A percentile compares a stretch with the other conserved stretches of the same genome.
phyloP scores from a whole-genome alignment of 495 filamentous ascomycete species.

The Tuber brumale region DNA sequence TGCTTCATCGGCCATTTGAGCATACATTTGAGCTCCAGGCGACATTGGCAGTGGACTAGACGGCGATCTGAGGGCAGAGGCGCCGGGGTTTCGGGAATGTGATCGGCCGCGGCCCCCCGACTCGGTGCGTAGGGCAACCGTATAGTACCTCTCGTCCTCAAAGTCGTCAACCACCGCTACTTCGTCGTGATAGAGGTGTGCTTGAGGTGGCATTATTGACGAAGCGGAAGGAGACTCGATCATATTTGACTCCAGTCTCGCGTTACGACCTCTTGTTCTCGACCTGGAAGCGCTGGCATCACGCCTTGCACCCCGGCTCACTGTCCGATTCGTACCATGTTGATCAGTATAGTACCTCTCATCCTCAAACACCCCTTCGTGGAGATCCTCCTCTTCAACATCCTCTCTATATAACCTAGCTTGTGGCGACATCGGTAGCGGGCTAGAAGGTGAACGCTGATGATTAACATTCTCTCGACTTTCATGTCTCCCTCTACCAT shows the following conservation, averaged over 20 bases:
- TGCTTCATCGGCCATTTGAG: conserved; percentile 33
- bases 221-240: conserved; percentile 69
- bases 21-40: conserved; percentile 36
- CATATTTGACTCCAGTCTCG: conserved; percentile 23
- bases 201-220: conserved; percentile 37
- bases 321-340: conserved; percentile 21
- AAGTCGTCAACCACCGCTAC: conserved; percentile 24
- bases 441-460: conserved; percentile 72
- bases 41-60: conserved; percentile 72
- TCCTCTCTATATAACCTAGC: conserved; percentile 40
- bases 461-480: conserved; percentile 52
- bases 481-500: conserved; percentile 49
- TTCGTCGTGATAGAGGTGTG: conserved; percentile 42
- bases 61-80: conserved; percentile 56
- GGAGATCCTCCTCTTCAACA: conserved; percentile 29
- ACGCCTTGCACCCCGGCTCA: not conserved
- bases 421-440: conserved; percentile 59
- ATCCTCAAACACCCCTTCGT: conserved; percentile 32
- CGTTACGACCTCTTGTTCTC: conserved; percentile 11
- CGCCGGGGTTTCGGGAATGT: conserved; percentile 16
- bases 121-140: conserved; percentile 8
- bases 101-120: conserved; percentile 23
- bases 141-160: conserved; percentile 37
- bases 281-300: conserved; percentile 4
- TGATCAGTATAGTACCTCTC: conserved; percentile 36